phyloP scores from a whole-genome alignment of 139 green algal species.

The Diplosphaera chodatii region DNA sequence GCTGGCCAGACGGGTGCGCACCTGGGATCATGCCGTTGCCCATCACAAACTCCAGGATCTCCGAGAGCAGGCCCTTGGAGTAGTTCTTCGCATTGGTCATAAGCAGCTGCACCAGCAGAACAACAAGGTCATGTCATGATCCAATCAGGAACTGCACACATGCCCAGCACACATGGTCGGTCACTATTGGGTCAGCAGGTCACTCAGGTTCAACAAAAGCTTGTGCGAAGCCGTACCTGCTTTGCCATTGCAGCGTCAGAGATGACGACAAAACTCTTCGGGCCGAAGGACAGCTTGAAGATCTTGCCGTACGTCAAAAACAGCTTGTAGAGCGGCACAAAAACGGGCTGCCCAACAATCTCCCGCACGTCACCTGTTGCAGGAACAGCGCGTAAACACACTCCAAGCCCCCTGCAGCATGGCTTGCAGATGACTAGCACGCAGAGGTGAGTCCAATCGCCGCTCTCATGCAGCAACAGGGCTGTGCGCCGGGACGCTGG shows the following conservation, averaged over 20 bases:
- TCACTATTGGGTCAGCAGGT: too few species aligned
- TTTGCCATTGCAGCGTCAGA: slow-evolving; percentile 76
- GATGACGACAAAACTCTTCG: slow-evolving; percentile 93
- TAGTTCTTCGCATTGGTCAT: slow-evolving; percentile 86
- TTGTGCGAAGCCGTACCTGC: slow-evolving; percentile 39
- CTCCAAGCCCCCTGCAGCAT: too few species aligned
- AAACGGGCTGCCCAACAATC: slow-evolving; percentile 93
- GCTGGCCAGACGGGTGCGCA: too few species aligned
- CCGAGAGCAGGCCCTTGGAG: slow-evolving; percentile 80
- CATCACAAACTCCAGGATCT: slow-evolving; percentile 96
- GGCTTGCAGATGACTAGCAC: too few species aligned
- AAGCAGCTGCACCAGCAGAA: slow-evolving; percentile 58
- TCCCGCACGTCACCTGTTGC: slow-evolving; percentile 81
- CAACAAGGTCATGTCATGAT: too few species aligned
- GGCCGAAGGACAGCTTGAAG: slow-evolving; percentile 90
- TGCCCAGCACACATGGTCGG: too few species aligned
- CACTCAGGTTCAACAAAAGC: too few species aligned
- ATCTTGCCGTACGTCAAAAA: slow-evolving; percentile 62
- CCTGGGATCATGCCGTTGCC: slow-evolving; percentile 65
- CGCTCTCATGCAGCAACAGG: too few species aligned
- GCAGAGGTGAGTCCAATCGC: too few species aligned
- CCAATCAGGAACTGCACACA: too few species aligned
- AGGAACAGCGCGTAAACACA: too few species aligned
- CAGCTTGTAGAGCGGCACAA: slow-evolving; percentile 89
- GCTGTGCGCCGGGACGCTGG: too few species aligned